Evolutionary conservation across 306 rosid genomes (phyloP).

Genomic region (Elaeagnus macrophylla): DNA sequence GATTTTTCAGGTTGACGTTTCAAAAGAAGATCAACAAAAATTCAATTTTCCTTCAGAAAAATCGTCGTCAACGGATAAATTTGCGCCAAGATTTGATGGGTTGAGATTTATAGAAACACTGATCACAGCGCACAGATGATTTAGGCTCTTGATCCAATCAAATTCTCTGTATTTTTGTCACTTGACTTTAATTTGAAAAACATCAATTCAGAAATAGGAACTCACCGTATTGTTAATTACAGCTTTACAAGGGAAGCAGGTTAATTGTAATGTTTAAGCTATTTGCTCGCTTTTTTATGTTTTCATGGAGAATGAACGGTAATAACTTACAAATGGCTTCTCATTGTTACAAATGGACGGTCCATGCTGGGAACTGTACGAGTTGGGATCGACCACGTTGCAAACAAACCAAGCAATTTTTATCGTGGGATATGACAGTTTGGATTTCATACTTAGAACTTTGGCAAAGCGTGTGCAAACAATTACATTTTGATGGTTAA

Average conservation of each 20-base stretch:
- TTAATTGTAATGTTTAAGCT: slow-evolving; percentile 1
- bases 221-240: neutral
- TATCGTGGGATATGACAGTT: too few relatives aligned
- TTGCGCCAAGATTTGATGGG: slow-evolving; percentile 43
- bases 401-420: too few relatives aligned
- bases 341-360: too few relatives aligned
- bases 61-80: slow-evolving; percentile 21
- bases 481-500: too few relatives aligned
- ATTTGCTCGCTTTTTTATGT: neutral
- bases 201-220: neutral
- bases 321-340: too few relatives aligned
- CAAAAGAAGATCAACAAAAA: slow-evolving; percentile 12
- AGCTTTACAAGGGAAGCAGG: neutral
- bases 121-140: slow-evolving; percentile 38
- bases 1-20: slow-evolving; percentile 17
- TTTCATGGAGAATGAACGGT: too few relatives aligned
- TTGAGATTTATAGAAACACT: slow-evolving; percentile 48
- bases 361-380: too few relatives aligned
- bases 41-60: slow-evolving; percentile 1
- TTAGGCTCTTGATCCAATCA: neutral
- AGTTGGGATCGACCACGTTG: too few relatives aligned
- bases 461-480: too few relatives aligned
- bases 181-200: too few relatives aligned
- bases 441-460: too few relatives aligned
- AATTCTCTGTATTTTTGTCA: too few relatives aligned